Conservation (phyloP, 257 asterid species). For the Sherardia arvensis region DNA sequence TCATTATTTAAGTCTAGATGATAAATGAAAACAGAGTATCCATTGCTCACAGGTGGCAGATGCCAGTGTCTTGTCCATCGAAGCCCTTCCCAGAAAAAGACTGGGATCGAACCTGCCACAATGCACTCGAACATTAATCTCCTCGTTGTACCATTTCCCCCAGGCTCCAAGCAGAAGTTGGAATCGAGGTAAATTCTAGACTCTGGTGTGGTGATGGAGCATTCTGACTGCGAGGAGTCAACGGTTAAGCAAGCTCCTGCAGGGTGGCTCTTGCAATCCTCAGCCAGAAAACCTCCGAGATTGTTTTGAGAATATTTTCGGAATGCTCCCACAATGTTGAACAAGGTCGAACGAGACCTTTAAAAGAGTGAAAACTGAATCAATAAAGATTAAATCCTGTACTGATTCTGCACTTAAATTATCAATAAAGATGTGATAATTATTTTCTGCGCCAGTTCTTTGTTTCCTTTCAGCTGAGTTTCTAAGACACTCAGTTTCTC, state of each 20-base stretch:
- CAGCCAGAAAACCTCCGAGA: not conserved
- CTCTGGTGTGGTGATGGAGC: not conserved
- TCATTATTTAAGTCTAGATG: too few species aligned
- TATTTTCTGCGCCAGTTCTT: conserved; percentile 48
- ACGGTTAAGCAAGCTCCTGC: not conserved
- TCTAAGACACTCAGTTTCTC: conserved; percentile 48
- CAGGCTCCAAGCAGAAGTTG: not conserved
- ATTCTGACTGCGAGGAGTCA: not conserved
- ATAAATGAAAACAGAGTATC: not conserved
- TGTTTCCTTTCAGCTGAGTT: conserved; percentile 41
- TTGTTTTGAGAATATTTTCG: not conserved
- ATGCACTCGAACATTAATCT: not conserved
- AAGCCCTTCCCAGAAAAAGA: not conserved
- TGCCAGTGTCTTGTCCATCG: not conserved
- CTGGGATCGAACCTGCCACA: not conserved
- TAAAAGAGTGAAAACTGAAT: too few species aligned
- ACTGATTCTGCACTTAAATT: not conserved
- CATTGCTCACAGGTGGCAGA: not conserved
- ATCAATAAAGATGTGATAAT: too few species aligned
- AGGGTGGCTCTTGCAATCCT: not conserved
- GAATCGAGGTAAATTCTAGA: not conserved
- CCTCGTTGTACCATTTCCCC: not conserved
- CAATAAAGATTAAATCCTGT: not conserved
- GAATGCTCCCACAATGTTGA: not conserved
- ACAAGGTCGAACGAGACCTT: not conserved